A percentile compares a stretch with the other conserved stretches of the same genome.
Conservation (phyloP, 306 rosid species). For the Canavalia ensiformis region DNA sequence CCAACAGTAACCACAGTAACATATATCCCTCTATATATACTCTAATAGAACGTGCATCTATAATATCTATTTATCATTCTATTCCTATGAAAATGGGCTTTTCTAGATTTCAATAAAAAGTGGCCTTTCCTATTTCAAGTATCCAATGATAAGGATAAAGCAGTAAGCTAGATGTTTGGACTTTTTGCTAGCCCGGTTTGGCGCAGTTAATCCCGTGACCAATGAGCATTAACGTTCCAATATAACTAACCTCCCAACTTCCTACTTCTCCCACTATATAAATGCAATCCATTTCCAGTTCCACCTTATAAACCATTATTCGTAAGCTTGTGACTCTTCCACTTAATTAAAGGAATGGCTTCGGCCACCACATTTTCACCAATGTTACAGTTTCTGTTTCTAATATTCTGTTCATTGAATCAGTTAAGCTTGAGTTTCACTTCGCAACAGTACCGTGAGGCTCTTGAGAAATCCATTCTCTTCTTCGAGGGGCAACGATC, state of each 20-base stretch:
- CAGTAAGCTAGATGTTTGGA: background rate
- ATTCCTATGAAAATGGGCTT: background rate
- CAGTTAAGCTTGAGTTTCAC: constrained; percentile 64
- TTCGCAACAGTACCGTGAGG: constrained; percentile 63
- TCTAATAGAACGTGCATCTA: background rate
- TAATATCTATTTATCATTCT: background rate
- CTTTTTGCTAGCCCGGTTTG: constrained; percentile 48
- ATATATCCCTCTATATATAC: background rate
- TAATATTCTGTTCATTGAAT: constrained; percentile 40
- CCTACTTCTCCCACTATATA: constrained; percentile 48
- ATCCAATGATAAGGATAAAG: constrained; percentile 44
- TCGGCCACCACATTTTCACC: constrained; percentile 41
- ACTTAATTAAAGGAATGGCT: constrained; percentile 45
- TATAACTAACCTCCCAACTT: constrained; percentile 56
- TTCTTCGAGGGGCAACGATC: constrained; percentile 91
- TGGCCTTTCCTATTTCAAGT: background rate
- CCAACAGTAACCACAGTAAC: constrained; percentile 23
- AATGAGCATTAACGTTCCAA: constrained; percentile 50
- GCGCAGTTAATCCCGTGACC: constrained; percentile 78
- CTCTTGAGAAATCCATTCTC: constrained; percentile 84
- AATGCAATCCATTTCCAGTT: constrained; percentile 39
- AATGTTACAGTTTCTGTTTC: constrained; percentile 33
- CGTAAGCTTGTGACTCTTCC: background rate
- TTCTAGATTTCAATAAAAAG: background rate
- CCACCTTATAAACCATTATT: constrained; percentile 6